Evolutionary conservation across 164 flowering plant species (phyloP), one percentile per base, ranked within the genome.

Genomic region (Chimonanthus salicifolius): DNA sequence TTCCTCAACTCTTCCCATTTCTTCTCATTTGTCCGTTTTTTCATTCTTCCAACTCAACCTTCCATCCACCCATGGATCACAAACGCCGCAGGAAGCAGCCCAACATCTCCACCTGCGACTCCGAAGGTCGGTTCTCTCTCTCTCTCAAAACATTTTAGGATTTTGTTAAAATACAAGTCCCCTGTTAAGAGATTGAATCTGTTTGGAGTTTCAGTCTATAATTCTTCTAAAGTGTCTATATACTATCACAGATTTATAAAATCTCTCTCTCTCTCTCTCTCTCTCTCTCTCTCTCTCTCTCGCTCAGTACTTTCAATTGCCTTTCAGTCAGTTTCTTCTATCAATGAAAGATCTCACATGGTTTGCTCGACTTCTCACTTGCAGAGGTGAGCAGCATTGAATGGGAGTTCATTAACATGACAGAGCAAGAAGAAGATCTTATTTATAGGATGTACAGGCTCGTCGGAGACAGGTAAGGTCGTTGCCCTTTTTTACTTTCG

Each of bases 371-470:
- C 21, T 20, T 73, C 62, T 21, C 13, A 15, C 62, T 60, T 21
- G 72, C 86, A 91, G 96, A 89, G 75, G 93, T 86, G 73, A 88
- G 90, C 67, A 80, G 83, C 62, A 80, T 75, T 43, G 83, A 80
- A 69, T 80, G 83, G 78, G 83, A 77, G 48, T 70, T 75, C 76
- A 78, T 78, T 68, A 73, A 78, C 72, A 80, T 80, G 83, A 75
- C 72, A n/a, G 77, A 80, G 46, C 78, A 80, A 80, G 97, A 92
- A 84, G 92, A 90, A 76, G 97, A 92, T 80, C 87, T 92, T 68
- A 90, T 92, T 77, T 84, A 79, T 69, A 80, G 94, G 81, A 92
- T 90, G 93, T 83, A 92, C 74, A 88, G 80, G 72, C 91, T 92
- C 47, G 93, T 92, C 4, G 97, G 97, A 11, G 88, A 85, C 79